phyloP scores from a whole-genome alignment of 1,284 basidiomycete genomes.

The Tausonia pullulans region DNA sequence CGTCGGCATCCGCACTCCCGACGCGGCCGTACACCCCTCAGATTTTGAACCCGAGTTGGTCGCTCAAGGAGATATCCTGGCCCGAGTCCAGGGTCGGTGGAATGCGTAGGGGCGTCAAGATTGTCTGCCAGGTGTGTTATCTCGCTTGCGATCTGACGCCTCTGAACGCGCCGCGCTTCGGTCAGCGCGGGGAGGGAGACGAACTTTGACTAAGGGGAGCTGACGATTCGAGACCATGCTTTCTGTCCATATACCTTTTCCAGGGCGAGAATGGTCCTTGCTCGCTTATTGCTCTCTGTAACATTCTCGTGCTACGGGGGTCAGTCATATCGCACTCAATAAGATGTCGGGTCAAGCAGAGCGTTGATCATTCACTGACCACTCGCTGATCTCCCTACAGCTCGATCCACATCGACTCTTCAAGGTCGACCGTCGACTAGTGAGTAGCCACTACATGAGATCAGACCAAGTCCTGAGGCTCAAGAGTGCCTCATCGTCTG shows the following conservation, averaged over 20 bases:
- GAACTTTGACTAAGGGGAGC: background rate
- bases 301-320: slow-evolving; percentile 67
- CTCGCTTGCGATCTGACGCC: slow-evolving; percentile 23
- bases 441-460: background rate
- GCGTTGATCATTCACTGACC: too few species aligned
- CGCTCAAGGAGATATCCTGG: slow-evolving; percentile 53
- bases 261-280: slow-evolving; percentile 55
- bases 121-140: slow-evolving; percentile 57
- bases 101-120: slow-evolving; percentile 28
- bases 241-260: background rate
- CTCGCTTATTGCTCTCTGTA: slow-evolving; percentile 67
- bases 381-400: too few species aligned
- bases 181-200: too few species aligned
- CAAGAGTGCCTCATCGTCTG: background rate
- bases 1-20: too few species aligned
- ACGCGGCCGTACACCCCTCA: too few species aligned
- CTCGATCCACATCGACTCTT: slow-evolving; percentile 49
- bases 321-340: slow-evolving; percentile 16
- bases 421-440: slow-evolving; percentile 1
- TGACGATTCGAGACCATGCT: background rate
- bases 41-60: slow-evolving; percentile 40
- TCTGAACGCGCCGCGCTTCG: background rate
- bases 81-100: slow-evolving; percentile 24
- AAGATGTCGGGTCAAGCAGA: too few species aligned
- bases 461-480: too few species aligned